These are phyloP conservation scores for Entophlyctis luteolus DNA, from an alignment of 192 early-diverging fungal genomes.

Conservation along the genomic window DNA sequence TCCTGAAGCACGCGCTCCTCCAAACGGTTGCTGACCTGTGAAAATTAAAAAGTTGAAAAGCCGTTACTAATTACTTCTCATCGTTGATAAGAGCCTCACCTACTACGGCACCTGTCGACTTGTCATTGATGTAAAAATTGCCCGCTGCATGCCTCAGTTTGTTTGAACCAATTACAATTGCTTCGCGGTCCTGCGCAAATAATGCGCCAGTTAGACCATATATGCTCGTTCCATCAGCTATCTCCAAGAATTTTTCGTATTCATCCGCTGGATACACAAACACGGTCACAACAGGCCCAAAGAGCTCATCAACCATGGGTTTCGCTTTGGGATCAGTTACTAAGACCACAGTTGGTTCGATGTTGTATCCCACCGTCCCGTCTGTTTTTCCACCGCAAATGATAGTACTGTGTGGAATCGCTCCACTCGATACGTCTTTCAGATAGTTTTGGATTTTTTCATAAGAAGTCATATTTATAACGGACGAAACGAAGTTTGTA, in stretches of 20 bases:
- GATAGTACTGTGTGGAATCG: conserved; percentile 64
- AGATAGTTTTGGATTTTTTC: conserved; percentile 92
- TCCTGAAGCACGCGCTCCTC: conserved; percentile 86
- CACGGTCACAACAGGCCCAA: conserved; percentile 92
- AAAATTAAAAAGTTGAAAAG: too few relatives aligned
- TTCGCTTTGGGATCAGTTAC: conserved; percentile 78
- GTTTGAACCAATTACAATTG: conserved; percentile 68
- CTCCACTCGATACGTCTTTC: conserved; percentile 68
- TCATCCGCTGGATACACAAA: conserved; percentile 84
- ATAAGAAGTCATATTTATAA: conserved; percentile 90
- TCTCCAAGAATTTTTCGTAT: conserved; percentile 67
- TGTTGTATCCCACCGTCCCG: conserved; percentile 80
- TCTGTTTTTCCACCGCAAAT: conserved; percentile 87
- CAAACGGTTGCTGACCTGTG: conserved; percentile 90
- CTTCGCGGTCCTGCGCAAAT: conserved; percentile 84
- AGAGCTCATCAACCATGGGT: conserved; percentile 94
- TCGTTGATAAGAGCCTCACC: too few relatives aligned
- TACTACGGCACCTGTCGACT: conserved; percentile 95
- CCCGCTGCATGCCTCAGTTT: conserved; percentile 83
- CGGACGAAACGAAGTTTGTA: conserved; percentile 79
- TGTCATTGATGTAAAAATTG: conserved; percentile 99
- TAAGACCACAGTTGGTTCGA: conserved; percentile 86
- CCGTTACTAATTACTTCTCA: too few relatives aligned
- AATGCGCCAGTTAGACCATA: conserved; percentile 90
- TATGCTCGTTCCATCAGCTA: conserved; percentile 70